phyloP scores from a whole-genome alignment of 108 stramenopile species.

The Halocafeteria seosinensis region DNA sequence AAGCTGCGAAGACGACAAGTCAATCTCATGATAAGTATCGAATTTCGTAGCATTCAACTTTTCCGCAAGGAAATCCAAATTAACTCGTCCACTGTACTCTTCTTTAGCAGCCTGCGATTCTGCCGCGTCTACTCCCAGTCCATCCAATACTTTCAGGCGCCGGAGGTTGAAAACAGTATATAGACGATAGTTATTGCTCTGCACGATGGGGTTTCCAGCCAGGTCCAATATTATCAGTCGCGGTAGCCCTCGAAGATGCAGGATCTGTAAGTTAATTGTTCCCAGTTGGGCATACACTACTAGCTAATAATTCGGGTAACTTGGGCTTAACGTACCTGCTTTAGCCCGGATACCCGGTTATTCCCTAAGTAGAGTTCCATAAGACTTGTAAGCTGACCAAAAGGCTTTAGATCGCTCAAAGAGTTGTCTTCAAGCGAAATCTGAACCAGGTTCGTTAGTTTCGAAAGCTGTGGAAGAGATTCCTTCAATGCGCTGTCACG shows the following conservation, averaged over 20 bases:
- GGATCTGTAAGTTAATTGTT: too few species aligned
- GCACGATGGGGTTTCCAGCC: slow-evolving; percentile 21
- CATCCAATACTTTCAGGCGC: slow-evolving; percentile 29
- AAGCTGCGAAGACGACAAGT: slow-evolving; percentile 6
- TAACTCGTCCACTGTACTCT: slow-evolving; percentile 19
- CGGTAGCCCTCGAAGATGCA: slow-evolving; percentile 13
- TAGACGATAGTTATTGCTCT: slow-evolving; percentile 11
- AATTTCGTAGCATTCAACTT: slow-evolving; percentile 1
- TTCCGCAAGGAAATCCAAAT: slow-evolving; percentile 9
- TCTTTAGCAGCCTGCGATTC: slow-evolving; percentile 20
- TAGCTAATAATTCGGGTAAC: too few species aligned
- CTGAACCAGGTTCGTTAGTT: slow-evolving; percentile 17
- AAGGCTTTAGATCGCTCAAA: slow-evolving; percentile 6
- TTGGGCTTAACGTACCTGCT: too few species aligned
- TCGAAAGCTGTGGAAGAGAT: slow-evolving; percentile 12
- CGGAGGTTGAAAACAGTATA: slow-evolving; percentile 18
- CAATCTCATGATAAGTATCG: slow-evolving; percentile 1
- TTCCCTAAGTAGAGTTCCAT: slow-evolving; percentile 36
- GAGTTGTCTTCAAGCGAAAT: slow-evolving; percentile 26
- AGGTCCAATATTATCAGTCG: slow-evolving; percentile 29
- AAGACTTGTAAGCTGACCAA: slow-evolving; percentile 3
- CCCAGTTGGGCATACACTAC: too few species aligned
- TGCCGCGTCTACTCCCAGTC: slow-evolving; percentile 7
- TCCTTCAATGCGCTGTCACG: background rate
- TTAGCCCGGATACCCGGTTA: slow-evolving; percentile 11